These are phyloP conservation scores for Yamadazyma phyllophila DNA, from an alignment of 805 yeast genomes.

Conservation along the genomic window DNA sequence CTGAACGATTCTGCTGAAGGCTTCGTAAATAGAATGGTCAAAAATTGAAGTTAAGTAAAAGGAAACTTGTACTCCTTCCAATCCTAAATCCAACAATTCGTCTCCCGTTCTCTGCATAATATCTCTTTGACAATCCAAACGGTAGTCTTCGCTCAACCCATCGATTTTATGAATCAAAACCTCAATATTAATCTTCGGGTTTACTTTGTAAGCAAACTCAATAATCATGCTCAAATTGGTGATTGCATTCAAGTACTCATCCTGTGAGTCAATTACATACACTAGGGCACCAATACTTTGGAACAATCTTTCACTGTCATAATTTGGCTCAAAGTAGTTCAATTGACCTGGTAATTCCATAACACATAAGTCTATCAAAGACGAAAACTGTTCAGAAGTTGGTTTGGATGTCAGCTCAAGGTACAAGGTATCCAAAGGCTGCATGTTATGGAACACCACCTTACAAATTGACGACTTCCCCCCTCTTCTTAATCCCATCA, in stretches of 20 bases:
- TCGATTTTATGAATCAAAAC: slow-evolving; percentile 95
- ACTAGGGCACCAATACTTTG: slow-evolving; percentile 85
- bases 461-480: slow-evolving; percentile 96
- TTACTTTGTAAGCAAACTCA: slow-evolving; percentile 79
- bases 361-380: slow-evolving; percentile 81
- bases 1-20: slow-evolving; percentile 89
- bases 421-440: slow-evolving; percentile 88
- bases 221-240: slow-evolving; percentile 86
- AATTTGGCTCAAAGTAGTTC: slow-evolving; percentile 81
- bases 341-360: slow-evolving; percentile 96
- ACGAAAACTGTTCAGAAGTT: slow-evolving; percentile 76
- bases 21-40: slow-evolving; percentile 95
- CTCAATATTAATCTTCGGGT: slow-evolving; percentile 84
- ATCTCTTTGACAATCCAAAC: slow-evolving; percentile 93
- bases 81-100: slow-evolving; percentile 82
- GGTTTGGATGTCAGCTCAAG: slow-evolving; percentile 89
- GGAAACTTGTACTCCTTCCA: slow-evolving; percentile 87
- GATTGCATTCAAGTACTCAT: slow-evolving; percentile 88
- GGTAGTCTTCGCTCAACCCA: slow-evolving; percentile 89
- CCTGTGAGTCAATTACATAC: slow-evolving; percentile 93
- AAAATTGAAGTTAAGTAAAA: slow-evolving; percentile 92
- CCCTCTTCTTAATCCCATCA: slow-evolving; percentile 87
- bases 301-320: slow-evolving; percentile 75
- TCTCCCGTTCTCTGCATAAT: slow-evolving; percentile 95
- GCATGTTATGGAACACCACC: slow-evolving; percentile 95